These are phyloP conservation scores for Penicillium sp. DNA, from an alignment of 2,329 filamentous ascomycete genomes.

Conservation along the genomic window DNA sequence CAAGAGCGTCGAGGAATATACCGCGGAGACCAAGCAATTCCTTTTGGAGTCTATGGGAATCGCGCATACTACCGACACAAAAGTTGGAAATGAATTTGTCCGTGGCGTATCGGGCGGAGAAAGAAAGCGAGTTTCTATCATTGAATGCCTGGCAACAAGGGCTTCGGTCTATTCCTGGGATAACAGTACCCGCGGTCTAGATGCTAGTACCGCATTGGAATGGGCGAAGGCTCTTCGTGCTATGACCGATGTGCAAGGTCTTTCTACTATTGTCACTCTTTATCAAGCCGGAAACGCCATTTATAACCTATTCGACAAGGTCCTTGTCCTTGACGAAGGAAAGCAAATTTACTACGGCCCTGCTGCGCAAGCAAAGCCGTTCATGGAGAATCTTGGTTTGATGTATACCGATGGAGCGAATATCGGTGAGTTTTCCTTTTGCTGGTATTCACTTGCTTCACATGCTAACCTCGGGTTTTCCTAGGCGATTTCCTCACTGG, in stretches of 20 bases:
- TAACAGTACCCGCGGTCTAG: constrained; percentile 64
- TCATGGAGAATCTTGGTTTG: constrained; percentile 65
- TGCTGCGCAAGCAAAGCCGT: constrained; percentile 56
- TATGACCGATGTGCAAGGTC: constrained; percentile 61
- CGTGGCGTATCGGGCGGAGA: constrained; percentile 68
- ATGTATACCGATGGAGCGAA: constrained; percentile 61
- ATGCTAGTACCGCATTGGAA: constrained; percentile 63
- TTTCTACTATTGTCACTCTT: constrained; percentile 61
- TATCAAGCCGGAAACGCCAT: constrained; percentile 71
- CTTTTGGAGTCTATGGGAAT: constrained; percentile 59
- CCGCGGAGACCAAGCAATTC: constrained; percentile 51
- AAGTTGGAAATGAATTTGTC: constrained; percentile 65
- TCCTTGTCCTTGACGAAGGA: constrained; percentile 65
- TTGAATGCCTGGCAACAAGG: constrained; percentile 59
- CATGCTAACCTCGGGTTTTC: no score
- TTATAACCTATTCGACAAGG: constrained; percentile 68
- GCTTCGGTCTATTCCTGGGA: constrained; percentile 65
- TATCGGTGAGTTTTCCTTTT: constrained; percentile 39
- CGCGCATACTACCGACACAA: constrained; percentile 60
- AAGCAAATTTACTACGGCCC: constrained; percentile 66
- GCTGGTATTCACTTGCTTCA: no score
- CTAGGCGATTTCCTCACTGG: constrained; percentile 60
- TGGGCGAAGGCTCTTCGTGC: constrained; percentile 61
- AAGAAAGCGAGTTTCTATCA: constrained; percentile 66
- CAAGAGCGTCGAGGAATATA: constrained; percentile 46